Conservation (phyloP, 768 basidiomycete species). For the Boletus reticuloceps region DNA sequence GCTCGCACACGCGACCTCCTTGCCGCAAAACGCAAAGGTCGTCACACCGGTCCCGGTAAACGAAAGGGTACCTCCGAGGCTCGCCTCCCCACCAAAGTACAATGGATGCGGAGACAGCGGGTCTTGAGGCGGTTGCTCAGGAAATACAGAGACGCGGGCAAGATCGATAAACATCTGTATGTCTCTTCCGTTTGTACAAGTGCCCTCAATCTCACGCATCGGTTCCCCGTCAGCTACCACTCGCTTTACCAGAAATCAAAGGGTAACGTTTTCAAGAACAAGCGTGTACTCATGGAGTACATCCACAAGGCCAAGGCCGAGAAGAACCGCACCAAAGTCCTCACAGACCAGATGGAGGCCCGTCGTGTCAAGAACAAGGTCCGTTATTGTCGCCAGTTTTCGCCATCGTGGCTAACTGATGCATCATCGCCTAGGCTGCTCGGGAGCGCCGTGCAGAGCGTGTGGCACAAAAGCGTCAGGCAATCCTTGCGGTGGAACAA, state of each 20-base stretch:
- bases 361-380: conserved; percentile 99
- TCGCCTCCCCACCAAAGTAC: conserved; percentile 96
- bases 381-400: conserved; percentile 18
- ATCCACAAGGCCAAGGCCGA: conserved; percentile 99
- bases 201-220: conserved; percentile 10
- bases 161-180: conserved; percentile 99
- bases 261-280: conserved; percentile 99
- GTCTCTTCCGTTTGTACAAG: neutral
- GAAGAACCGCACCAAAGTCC: conserved; percentile 96
- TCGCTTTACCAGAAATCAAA: conserved; percentile 99
- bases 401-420: neutral
- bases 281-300: conserved; percentile 99
- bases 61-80: conserved; percentile 99
- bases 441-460: conserved; percentile 89
- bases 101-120: conserved; percentile 98
- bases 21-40: conserved; percentile 96
- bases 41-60: conserved; percentile 98
- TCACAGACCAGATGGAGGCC: conserved; percentile 98
- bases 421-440: conserved; percentile 54
- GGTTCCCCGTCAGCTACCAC: conserved; percentile 71
- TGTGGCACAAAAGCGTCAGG: conserved; percentile 88
- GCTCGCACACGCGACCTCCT: conserved; percentile 90
- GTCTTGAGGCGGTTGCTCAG: conserved; percentile 91
- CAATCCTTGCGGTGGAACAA: conserved; percentile 79
- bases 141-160: conserved; percentile 99